Evolutionary conservation across 108 stramenopile species (phyloP).

Genomic region (Cyclotella kingstonii): DNA sequence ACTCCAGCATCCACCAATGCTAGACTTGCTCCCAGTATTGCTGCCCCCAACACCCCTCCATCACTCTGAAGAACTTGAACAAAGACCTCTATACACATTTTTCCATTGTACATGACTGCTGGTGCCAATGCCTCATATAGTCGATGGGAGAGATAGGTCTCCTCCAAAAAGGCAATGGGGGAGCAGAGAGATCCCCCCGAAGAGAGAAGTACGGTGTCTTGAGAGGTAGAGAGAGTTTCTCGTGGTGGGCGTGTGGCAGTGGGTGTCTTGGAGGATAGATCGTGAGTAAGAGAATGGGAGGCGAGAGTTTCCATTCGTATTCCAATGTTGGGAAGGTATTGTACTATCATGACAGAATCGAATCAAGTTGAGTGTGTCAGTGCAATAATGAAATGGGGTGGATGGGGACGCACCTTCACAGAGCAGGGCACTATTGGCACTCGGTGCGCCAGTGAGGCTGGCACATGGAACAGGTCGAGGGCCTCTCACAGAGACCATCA

Average conservation of each 20-base stretch:
- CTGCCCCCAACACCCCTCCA: conserved; percentile 68
- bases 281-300: conserved; percentile 24
- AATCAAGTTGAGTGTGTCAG: neutral
- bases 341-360: conserved; percentile 20
- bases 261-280: conserved; percentile 10
- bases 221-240: conserved; percentile 32
- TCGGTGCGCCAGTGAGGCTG: conserved; percentile 19
- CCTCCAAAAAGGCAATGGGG: conserved; percentile 41
- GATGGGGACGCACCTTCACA: conserved; percentile 16
- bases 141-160: conserved; percentile 54
- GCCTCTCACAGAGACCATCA: conserved; percentile 60
- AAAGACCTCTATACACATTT: conserved; percentile 59
- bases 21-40: conserved; percentile 62
- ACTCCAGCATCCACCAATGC: conserved; percentile 77
- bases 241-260: conserved; percentile 28
- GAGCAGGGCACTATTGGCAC: conserved; percentile 15
- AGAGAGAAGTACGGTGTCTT: conserved; percentile 24
- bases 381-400: neutral
- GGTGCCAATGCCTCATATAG: conserved; percentile 57
- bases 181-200: conserved; percentile 35
- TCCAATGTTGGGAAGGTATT: conserved; percentile 64
- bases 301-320: conserved; percentile 42
- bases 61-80: conserved; percentile 81
- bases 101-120: conserved; percentile 35
- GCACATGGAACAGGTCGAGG: conserved; percentile 34